phyloP scores from a whole-genome alignment of 2,329 filamentous ascomycete species.

The Colletotrichum cereale region DNA sequence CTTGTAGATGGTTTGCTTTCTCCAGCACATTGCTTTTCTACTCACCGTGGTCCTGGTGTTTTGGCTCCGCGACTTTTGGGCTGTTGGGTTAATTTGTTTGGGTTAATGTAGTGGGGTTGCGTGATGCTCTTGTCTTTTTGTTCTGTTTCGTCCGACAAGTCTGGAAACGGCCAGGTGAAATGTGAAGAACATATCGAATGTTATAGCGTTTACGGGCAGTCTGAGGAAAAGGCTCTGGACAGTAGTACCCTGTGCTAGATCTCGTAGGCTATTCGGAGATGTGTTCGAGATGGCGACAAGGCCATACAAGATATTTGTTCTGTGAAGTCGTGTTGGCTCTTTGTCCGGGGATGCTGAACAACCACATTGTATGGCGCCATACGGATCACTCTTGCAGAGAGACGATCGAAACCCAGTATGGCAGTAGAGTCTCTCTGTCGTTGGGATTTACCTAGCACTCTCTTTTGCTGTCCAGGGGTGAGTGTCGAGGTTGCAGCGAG shows the following conservation, averaged over 20 bases:
- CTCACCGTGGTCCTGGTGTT: neutral
- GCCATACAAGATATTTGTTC: neutral
- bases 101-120: neutral
- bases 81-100: neutral
- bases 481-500: neutral
- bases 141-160: neutral
- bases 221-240: neutral
- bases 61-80: neutral
- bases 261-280: too few species aligned
- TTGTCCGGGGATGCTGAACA: neutral
- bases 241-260: neutral
- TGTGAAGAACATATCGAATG: neutral
- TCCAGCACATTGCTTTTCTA: constrained; percentile 27
- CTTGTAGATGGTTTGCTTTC: constrained; percentile 25
- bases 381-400: neutral
- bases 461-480: neutral
- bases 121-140: neutral
- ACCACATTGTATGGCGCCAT: neutral
- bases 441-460: too few species aligned
- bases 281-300: neutral
- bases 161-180: too few species aligned
- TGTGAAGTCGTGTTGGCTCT: neutral
- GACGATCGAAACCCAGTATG: neutral
- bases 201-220: neutral
- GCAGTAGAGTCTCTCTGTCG: neutral